Evolutionary conservation across 2,329 filamentous ascomycete genomes (phyloP).

Genomic region (Cadophora luteo-olivacea): DNA sequence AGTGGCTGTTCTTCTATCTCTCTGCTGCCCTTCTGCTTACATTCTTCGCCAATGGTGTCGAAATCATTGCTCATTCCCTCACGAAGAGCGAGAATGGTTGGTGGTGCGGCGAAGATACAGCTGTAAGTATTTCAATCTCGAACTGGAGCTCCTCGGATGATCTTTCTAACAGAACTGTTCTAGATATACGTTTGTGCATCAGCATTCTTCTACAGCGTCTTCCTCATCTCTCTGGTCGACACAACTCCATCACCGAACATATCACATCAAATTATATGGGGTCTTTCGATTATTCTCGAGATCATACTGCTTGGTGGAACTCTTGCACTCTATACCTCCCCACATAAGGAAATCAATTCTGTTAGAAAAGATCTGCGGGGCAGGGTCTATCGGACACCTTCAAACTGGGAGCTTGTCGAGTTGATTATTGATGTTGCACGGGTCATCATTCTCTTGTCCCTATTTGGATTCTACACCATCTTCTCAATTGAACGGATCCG

Average conservation of each 20-base stretch:
- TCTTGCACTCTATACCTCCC: conserved; percentile 69
- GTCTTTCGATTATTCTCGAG: conserved; percentile 75
- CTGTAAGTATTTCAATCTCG: conserved; percentile 60
- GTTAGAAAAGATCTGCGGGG: conserved; percentile 48
- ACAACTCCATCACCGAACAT: conserved; percentile 80
- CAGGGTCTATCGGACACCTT: conserved; percentile 47
- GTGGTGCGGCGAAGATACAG: conserved; percentile 83
- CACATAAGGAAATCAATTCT: conserved; percentile 64
- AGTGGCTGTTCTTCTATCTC: conserved; percentile 77
- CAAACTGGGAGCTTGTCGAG: conserved; percentile 68
- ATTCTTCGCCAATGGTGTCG: conserved; percentile 76
- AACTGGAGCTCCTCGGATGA: background rate
- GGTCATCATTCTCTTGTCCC: conserved; percentile 64
- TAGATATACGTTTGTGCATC: conserved; percentile 87
- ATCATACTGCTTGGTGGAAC: conserved; percentile 73
- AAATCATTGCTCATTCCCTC: conserved; percentile 78
- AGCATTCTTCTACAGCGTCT: conserved; percentile 85
- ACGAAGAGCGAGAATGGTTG: conserved; percentile 68
- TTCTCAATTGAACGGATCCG: conserved; percentile 50
- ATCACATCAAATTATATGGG: conserved; percentile 83
- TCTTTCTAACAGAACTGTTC: conserved; percentile 29
- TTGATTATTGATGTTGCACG: conserved; percentile 72
- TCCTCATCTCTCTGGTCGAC: conserved; percentile 87
- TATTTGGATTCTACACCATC: conserved; percentile 62
- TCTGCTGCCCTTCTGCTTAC: conserved; percentile 74